Conservation (phyloP, 306 rosid genomes). For the Abrus precatorius region DNA sequence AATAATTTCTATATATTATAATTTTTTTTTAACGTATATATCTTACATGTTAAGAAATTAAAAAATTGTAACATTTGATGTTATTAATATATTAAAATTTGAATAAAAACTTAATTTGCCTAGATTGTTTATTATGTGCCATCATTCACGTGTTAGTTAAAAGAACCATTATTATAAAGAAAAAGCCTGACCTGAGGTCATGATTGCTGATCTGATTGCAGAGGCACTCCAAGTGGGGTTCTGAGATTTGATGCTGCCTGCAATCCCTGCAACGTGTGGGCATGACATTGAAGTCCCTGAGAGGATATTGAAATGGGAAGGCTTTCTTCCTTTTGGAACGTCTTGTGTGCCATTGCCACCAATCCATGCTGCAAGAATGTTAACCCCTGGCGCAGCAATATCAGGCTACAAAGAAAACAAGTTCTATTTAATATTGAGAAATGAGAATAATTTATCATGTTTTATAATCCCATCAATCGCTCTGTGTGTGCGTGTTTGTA, state of each 20-base stretch:
- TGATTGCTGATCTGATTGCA: conserved; percentile 85
- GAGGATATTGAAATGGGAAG: conserved; percentile 56
- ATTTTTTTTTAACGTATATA: too few relatives aligned
- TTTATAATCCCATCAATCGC: neutral
- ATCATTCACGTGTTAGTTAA: too few relatives aligned
- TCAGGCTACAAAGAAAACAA: conserved; percentile 74
- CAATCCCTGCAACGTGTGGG: conserved; percentile 85
- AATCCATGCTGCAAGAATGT: conserved; percentile 88
- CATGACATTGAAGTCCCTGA: conserved; percentile 94
- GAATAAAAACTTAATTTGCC: too few relatives aligned
- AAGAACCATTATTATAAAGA: too few relatives aligned
- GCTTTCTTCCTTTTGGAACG: conserved; percentile 50
- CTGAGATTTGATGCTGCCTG: conserved; percentile 61
- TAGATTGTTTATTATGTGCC: too few relatives aligned
- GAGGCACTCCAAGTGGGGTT: conserved; percentile 82
- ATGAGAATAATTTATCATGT: neutral
- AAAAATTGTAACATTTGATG: too few relatives aligned
- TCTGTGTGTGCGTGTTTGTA: too few relatives aligned
- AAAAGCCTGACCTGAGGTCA: conserved; percentile 73
- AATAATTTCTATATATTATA: too few relatives aligned
- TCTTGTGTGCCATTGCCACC: conserved; percentile 47
- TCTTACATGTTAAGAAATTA: too few relatives aligned
- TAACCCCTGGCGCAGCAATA: conserved; percentile 91
- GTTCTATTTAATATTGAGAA: neutral
- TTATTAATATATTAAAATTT: too few relatives aligned